These are phyloP conservation scores for Cercophora newfieldiana DNA, from an alignment of 495 filamentous ascomycete genomes.

Conservation along the genomic window DNA sequence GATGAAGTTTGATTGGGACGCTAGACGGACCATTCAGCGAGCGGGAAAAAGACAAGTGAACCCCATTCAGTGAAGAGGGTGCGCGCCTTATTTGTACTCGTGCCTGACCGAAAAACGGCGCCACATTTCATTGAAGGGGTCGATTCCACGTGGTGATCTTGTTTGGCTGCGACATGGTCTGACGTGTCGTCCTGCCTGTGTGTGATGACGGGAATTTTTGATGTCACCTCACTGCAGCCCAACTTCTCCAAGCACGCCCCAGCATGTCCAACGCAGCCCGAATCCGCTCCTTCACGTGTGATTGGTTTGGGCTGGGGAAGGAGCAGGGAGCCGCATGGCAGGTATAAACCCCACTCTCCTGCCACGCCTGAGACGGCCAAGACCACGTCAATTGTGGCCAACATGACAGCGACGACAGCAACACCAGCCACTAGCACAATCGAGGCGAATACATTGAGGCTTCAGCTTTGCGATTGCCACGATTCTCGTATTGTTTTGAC, in stretches of 20 bases:
- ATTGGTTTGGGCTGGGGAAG: background rate
- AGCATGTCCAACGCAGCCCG: background rate
- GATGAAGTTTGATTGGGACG: background rate
- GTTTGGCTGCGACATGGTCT: background rate
- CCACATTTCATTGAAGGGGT: background rate
- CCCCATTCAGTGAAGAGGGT: background rate
- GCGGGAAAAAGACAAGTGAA: background rate
- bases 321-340: background rate
- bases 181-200: background rate
- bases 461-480: no score
- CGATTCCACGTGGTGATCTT: background rate
- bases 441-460: no score
- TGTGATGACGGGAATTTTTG: background rate
- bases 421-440: no score
- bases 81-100: slow-evolving; percentile 1
- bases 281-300: background rate
- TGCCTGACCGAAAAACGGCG: background rate
- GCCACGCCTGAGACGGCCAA: background rate
- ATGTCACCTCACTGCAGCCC: background rate
- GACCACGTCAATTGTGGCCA: no score
- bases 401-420: background rate
- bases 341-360: background rate
- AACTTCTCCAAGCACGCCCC: background rate
- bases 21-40: background rate
- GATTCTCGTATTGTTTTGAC: no score